phyloP scores from a whole-genome alignment of 129 eudicot species.

The Heracleum sosnowskyi region DNA sequence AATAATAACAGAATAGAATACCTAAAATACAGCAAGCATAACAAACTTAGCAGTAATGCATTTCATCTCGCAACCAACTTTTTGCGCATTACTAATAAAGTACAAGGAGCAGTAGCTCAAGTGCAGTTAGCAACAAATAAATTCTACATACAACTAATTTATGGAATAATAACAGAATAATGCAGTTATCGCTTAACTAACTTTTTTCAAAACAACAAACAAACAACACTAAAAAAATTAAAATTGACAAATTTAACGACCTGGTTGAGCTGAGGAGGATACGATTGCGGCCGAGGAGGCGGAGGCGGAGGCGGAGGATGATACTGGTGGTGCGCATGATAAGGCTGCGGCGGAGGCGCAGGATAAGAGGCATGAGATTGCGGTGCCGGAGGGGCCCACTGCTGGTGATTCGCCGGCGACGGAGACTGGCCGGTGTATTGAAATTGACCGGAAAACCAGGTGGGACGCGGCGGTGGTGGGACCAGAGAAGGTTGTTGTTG shows the following conservation, averaged over 20 bases:
- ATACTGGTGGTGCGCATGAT: constrained; percentile 28
- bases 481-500: constrained; percentile 44
- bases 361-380: constrained; percentile 6
- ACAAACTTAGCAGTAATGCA: not conserved
- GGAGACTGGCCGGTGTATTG: constrained; percentile 31
- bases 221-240: not conserved
- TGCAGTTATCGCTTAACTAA: not conserved
- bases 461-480: constrained; percentile 50
- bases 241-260: constrained; percentile 11
- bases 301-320: constrained; percentile 21
- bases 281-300: constrained; percentile 16
- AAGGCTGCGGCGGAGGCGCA: constrained; percentile 27
- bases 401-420: constrained; percentile 25
- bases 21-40: not conserved
- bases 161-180: not conserved
- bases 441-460: constrained; percentile 50
- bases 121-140: not conserved
- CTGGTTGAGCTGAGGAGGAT: constrained; percentile 42
- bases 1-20: not conserved
- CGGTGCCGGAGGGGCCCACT: constrained; percentile 27
- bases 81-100: too few species aligned
- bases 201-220: not conserved
- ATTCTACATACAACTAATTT: not conserved
- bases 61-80: not conserved
- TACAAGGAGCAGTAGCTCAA: not conserved